phyloP scores from a whole-genome alignment of 257 asterid species.

The Capsicum chinense region DNA sequence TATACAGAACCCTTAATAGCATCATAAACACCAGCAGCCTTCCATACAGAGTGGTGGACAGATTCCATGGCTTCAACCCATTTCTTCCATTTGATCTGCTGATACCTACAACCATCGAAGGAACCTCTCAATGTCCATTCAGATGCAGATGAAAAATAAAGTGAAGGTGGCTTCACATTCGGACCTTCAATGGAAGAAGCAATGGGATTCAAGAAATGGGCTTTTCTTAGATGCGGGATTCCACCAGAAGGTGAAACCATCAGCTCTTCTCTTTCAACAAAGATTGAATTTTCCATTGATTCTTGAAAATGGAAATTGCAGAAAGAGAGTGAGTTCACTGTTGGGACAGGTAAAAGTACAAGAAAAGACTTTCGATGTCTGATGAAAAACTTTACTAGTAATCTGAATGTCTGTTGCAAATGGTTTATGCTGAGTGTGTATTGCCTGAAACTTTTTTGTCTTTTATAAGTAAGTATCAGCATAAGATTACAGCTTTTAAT shows the following conservation, averaged over 20 bases:
- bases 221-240: constrained; percentile 28
- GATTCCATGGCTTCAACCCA: constrained; percentile 40
- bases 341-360: too few relatives aligned
- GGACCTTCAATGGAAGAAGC: constrained; percentile 32
- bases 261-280: constrained; percentile 40
- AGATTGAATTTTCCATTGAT: neutral
- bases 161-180: constrained; percentile 39
- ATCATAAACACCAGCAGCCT: constrained; percentile 41
- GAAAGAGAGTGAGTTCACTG: too few relatives aligned
- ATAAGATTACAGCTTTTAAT: too few relatives aligned
- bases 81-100: constrained; percentile 32
- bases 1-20: constrained; percentile 36
- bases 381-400: too few relatives aligned
- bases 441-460: too few relatives aligned
- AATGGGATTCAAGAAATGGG: constrained; percentile 40
- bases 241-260: constrained; percentile 47
- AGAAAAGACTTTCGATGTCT: too few relatives aligned
- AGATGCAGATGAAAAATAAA: constrained; percentile 30
- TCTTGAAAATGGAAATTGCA: too few relatives aligned
- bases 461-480: too few relatives aligned
- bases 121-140: constrained; percentile 38
- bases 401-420: too few relatives aligned
- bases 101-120: constrained; percentile 39
- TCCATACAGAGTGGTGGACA: constrained; percentile 35
- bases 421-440: too few relatives aligned